Evolutionary conservation across 2,329 filamentous ascomycete species (phyloP).

Genomic region (Monosporascus sp.): DNA sequence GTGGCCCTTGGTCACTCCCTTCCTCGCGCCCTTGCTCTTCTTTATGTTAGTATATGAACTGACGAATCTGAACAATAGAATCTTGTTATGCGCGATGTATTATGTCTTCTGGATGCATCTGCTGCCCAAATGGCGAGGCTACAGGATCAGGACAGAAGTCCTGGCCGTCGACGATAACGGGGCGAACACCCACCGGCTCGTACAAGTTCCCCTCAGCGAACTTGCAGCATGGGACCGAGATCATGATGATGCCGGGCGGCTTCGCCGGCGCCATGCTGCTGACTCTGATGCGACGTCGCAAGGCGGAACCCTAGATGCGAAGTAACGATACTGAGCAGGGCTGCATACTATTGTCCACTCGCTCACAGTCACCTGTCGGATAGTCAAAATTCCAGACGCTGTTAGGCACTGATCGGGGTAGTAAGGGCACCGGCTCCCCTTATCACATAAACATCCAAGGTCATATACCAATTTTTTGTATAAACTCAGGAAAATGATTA

Average conservation of each 20-base stretch:
- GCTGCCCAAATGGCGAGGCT: conserved; percentile 48
- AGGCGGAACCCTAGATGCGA: not conserved
- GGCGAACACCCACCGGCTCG: conserved; percentile 40
- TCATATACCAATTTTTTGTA: too few relatives aligned
- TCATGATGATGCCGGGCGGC: conserved; percentile 46
- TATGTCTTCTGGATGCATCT: conserved; percentile 55
- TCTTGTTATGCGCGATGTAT: conserved; percentile 50
- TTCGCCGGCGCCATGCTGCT: conserved; percentile 6
- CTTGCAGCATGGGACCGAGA: conserved; percentile 52
- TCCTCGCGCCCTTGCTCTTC: not conserved
- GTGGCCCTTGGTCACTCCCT: not conserved
- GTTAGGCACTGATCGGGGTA: too few relatives aligned
- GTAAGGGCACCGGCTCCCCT: too few relatives aligned
- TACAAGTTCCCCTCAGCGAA: conserved; percentile 48
- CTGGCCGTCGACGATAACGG: conserved; percentile 43
- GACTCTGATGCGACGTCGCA: not conserved
- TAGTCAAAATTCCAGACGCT: too few relatives aligned
- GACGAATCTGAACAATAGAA: conserved; percentile 25
- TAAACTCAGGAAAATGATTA: too few relatives aligned
- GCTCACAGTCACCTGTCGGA: too few relatives aligned
- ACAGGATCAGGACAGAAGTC: conserved; percentile 51
- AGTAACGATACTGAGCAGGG: too few relatives aligned
- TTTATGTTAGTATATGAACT: not conserved
- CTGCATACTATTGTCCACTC: too few relatives aligned
- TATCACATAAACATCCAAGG: too few relatives aligned